A percentile compares a stretch with the other conserved stretches of the same genome.
These are phyloP conservation scores for Haplosporangium sp. DNA, from an alignment of 371 early-diverging fungal genomes.

Conservation along the genomic window DNA sequence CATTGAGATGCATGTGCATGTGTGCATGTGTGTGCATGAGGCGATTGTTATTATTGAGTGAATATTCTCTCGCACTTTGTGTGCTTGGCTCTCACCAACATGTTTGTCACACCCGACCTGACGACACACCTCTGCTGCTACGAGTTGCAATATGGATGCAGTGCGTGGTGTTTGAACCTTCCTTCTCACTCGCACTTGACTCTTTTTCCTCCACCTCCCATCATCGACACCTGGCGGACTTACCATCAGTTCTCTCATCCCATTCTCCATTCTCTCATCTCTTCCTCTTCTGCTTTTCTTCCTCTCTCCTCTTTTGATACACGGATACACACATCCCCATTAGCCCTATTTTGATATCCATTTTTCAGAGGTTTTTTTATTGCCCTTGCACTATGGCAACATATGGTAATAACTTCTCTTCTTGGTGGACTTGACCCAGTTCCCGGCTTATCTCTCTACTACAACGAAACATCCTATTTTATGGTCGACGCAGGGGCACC, in stretches of 20 bases:
- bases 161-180: not conserved
- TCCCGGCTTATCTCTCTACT: no score
- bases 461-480: no score
- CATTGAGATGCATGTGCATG: conserved; percentile 1
- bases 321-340: no score
- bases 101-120: not conserved
- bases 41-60: no score
- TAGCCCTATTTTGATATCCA: no score
- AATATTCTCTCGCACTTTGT: no score
- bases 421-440: no score
- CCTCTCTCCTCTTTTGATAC: not conserved
- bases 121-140: not conserved
- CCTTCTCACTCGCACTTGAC: not conserved
- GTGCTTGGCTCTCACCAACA: not conserved
- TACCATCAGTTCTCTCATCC: not conserved
- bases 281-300: conserved; percentile 1
- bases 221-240: not conserved
- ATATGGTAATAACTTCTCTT: no score
- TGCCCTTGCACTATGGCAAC: no score
- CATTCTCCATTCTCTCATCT: conserved; percentile 5
- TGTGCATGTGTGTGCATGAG: not conserved
- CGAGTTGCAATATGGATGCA: not conserved
- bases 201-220: not conserved
- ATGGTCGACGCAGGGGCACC: no score
- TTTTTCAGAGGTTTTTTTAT: no score